Conservation (phyloP, 2,329 filamentous ascomycete genomes). For the Cryphonectria parasitica region DNA sequence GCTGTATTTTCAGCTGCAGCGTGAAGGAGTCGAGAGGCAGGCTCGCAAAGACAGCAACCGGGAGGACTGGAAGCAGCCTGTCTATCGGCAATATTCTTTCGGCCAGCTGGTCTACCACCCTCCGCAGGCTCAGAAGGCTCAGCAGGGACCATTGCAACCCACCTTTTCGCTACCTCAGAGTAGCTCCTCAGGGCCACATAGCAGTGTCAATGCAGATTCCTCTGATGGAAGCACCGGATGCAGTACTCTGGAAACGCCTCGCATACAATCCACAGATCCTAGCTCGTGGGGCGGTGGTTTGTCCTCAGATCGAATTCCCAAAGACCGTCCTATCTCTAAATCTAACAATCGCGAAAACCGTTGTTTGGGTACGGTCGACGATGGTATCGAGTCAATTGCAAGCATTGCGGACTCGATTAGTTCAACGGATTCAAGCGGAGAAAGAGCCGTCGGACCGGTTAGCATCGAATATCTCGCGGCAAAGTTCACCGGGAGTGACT, state of each 20-base stretch:
- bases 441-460: not conserved
- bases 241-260: too few relatives aligned
- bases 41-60: not conserved
- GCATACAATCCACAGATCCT: too few relatives aligned
- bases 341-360: not conserved
- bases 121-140: not conserved
- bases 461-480: not conserved
- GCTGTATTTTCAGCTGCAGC: conserved; percentile 15
- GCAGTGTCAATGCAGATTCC: too few relatives aligned
- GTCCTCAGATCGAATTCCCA: not conserved
- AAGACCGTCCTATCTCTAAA: not conserved
- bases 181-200: too few relatives aligned
- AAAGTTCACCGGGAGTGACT: not conserved
- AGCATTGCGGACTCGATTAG: not conserved
- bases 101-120: not conserved
- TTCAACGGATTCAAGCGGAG: not conserved
- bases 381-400: not conserved
- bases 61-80: not conserved
- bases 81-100: not conserved
- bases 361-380: too few relatives aligned
- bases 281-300: not conserved
- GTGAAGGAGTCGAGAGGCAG: conserved; percentile 3
- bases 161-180: too few relatives aligned
- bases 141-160: not conserved
- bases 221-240: too few relatives aligned